Conservation (phyloP, 2,329 filamentous ascomycete species). For the Penicillium oxalicum region DNA sequence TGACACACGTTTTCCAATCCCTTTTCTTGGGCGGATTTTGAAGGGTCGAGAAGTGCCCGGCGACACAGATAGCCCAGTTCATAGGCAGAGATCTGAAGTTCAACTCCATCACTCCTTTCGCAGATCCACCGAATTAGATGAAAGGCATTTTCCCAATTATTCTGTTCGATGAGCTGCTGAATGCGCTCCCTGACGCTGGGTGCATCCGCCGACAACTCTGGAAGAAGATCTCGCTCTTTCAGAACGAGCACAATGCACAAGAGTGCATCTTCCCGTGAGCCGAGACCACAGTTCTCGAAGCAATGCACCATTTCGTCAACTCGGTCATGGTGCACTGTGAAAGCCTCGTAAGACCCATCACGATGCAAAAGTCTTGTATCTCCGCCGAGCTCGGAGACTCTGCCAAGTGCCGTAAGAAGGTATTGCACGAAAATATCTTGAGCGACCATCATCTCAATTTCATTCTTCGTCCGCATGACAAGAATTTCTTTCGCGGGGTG, state of each 20-base stretch:
- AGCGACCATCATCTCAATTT: conserved; percentile 24
- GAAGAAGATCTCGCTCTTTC: conserved; percentile 13
- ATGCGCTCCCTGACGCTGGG: conserved; percentile 6
- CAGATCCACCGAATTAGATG: conserved; percentile 22
- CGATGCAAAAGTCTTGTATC: conserved; percentile 11
- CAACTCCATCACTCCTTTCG: conserved; percentile 16
- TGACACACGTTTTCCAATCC: conserved; percentile 5
- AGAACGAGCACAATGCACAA: conserved; percentile 28
- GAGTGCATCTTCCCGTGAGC: conserved; percentile 28
- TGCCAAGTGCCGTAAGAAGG: conserved; percentile 14
- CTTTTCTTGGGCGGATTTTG: conserved; percentile 4
- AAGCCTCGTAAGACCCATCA: conserved; percentile 9
- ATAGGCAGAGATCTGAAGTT: conserved; percentile 22
- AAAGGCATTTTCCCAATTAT: conserved; percentile 21
- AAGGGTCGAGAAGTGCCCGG: conserved; percentile 16
- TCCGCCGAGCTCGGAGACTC: conserved; percentile 12
- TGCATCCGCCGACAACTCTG: conserved; percentile 19
- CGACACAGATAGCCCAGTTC: conserved; percentile 24
- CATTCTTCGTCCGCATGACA: conserved; percentile 19
- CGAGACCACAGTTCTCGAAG: conserved; percentile 21
- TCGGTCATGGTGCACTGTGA: conserved; percentile 14
- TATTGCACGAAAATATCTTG: conserved; percentile 32
- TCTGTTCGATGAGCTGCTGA: conserved; percentile 1
- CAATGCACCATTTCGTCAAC: conserved; percentile 22
- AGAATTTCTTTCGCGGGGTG: conserved; percentile 16